Evolutionary conservation across 441 rosid species (phyloP).

Genomic region (Populus hybrid): DNA sequence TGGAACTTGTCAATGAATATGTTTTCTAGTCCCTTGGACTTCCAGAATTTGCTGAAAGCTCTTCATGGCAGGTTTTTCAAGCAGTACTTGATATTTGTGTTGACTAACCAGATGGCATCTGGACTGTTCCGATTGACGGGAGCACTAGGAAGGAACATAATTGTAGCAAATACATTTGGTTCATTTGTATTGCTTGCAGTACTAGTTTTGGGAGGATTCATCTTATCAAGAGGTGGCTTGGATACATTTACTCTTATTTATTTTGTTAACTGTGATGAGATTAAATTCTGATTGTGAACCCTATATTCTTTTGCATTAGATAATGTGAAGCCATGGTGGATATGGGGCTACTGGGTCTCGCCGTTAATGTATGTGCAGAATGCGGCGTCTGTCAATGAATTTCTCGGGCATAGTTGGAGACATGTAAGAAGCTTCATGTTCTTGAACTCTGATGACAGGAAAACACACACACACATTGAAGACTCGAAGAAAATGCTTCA

Average conservation of each 20-base stretch:
- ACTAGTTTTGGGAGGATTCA: slow-evolving; percentile 63
- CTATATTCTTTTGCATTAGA: slow-evolving; percentile 29
- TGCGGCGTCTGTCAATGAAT: slow-evolving; percentile 60
- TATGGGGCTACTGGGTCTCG: slow-evolving; percentile 73
- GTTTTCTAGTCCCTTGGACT: background rate
- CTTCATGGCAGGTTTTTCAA: slow-evolving; percentile 48
- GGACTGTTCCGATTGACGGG: slow-evolving; percentile 53
- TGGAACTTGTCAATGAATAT: background rate
- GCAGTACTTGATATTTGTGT: slow-evolving; percentile 45
- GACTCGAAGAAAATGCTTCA: background rate
- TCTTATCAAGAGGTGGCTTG: slow-evolving; percentile 46
- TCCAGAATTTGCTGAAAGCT: slow-evolving; percentile 13
- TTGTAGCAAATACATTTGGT: slow-evolving; percentile 64
- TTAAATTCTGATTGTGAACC: slow-evolving; percentile 7
- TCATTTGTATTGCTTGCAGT: slow-evolving; percentile 46
- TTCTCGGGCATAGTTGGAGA: slow-evolving; percentile 55
- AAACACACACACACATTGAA: background rate
- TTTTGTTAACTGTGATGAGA: background rate
- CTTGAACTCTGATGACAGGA: background rate
- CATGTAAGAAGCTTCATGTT: slow-evolving; percentile 33
- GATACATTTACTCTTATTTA: background rate
- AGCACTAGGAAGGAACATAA: slow-evolving; percentile 54
- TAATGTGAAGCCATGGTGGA: slow-evolving; percentile 60
- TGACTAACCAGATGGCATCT: slow-evolving; percentile 53
- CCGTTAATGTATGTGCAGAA: slow-evolving; percentile 69